A percentile compares a stretch with the other conserved stretches of the same genome.
Conservation (phyloP, 805 yeast species). For the Lachancea thermotolerans region DNA sequence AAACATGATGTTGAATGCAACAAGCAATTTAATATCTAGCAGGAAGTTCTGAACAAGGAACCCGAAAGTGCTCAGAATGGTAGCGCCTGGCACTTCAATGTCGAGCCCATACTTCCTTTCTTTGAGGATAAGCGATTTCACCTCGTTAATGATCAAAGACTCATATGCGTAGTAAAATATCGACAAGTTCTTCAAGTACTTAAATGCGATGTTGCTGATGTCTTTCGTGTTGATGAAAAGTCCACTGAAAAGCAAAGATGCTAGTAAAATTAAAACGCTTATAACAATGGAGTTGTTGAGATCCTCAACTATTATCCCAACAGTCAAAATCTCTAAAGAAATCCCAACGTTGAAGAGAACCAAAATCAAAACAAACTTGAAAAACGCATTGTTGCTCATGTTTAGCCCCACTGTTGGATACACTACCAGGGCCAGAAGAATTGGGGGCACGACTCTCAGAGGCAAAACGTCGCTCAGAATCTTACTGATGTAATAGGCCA, state of each 20-base stretch:
- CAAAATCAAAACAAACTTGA: constrained; percentile 60
- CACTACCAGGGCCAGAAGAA: constrained; percentile 67
- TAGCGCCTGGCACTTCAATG: constrained; percentile 97
- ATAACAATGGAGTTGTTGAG: constrained; percentile 88
- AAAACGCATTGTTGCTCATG: constrained; percentile 65
- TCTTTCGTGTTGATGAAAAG: constrained; percentile 80
- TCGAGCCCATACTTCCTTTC: constrained; percentile 90
- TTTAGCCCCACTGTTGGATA: constrained; percentile 90
- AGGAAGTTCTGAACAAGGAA: constrained; percentile 74
- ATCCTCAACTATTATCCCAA: constrained; percentile 82
- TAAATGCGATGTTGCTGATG: constrained; percentile 46
- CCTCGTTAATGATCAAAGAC: constrained; percentile 87
- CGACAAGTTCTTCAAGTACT: constrained; percentile 76
- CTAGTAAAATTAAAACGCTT: constrained; percentile 76
- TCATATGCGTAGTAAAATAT: constrained; percentile 96
- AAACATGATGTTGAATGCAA: constrained; percentile 51
- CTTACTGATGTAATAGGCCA: constrained; percentile 79
- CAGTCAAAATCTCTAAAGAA: constrained; percentile 74
- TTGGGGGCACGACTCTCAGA: constrained; percentile 85
- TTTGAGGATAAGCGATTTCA: constrained; percentile 70
- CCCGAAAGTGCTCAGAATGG: constrained; percentile 91
- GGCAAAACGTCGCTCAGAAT: constrained; percentile 90
- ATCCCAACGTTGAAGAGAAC: constrained; percentile 82
- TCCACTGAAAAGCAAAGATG: constrained; percentile 89
- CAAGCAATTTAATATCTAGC: constrained; percentile 57